These are phyloP conservation scores for Ophiostoma sp. DNA, from an alignment of 2,329 filamentous ascomycete species.

Conservation along the genomic window DNA sequence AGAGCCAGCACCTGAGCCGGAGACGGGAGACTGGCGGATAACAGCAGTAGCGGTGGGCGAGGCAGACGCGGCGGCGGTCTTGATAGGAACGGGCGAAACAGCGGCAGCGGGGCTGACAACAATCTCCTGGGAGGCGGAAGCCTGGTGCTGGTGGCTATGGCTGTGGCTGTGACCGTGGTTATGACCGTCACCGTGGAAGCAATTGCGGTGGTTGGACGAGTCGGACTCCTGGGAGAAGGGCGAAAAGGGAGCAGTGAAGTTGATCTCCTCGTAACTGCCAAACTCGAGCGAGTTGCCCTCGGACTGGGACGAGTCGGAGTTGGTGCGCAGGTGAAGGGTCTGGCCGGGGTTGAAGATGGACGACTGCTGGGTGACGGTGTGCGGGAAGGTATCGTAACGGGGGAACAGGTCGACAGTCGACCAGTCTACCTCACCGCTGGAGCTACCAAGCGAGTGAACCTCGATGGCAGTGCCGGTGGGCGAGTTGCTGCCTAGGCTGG, in stretches of 20 bases:
- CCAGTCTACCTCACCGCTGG: constrained; percentile 69
- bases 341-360: constrained; percentile 91
- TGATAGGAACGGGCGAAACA: constrained; percentile 69
- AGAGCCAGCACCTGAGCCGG: constrained; percentile 57
- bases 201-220: constrained; percentile 60
- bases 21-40: constrained; percentile 58
- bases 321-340: constrained; percentile 82
- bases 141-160: constrained; percentile 39
- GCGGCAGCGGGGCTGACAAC: constrained; percentile 68
- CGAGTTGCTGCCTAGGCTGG: constrained; percentile 60
- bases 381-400: constrained; percentile 67
- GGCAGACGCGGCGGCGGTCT: constrained; percentile 47
- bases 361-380: constrained; percentile 50
- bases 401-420: constrained; percentile 74
- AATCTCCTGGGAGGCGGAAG: constrained; percentile 47
- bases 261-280: constrained; percentile 79
- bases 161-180: constrained; percentile 45
- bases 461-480: constrained; percentile 81
- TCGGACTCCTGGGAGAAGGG: constrained; percentile 85
- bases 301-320: constrained; percentile 80
- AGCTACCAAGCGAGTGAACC: constrained; percentile 78
- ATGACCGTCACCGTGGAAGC: constrained; percentile 57
- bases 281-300: constrained; percentile 67
- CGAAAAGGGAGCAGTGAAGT: constrained; percentile 62
- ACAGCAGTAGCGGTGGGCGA: constrained; percentile 15